Base-by-base conservation (phyloP, 129 eudicot species). In the Arctium lappa region DNA sequence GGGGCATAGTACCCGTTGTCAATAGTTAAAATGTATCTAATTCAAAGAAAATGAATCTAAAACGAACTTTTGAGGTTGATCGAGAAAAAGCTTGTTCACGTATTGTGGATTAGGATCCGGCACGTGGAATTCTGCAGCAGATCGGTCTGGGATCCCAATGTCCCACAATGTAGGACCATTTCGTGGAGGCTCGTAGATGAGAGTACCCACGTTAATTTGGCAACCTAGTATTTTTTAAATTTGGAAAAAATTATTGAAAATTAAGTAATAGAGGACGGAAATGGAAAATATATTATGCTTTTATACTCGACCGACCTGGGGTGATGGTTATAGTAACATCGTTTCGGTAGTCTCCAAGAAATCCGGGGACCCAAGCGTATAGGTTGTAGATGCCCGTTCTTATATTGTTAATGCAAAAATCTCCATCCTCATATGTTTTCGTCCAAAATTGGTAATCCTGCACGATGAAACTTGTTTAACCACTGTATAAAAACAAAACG, bases 361-460 rank as follows among this genome's bases (percentile, higher is more conserved):
- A 90, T 73, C 94, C 94, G 13, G 90, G 89, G 62, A 93, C 90
- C 92, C 91, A 95, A 72, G 92, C 97, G 29, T 89, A 93, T 65
- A 95, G 81, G 84, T 85, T 86, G 70, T 95, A 93, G 86, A 82
- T 79, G 9, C 99, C 97, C 1, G 73, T 22, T 37, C 90, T 91
- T 27, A 95, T 87, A 77, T 84, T 84, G 68, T 73, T 88, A 8
- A 95, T 90, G 76, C 70, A 80, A 75, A 89, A 95, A 78, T 53
- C 75, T 44, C 99, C 99, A 2, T 80, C 36, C 37, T 93, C 93
- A 80, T 90, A 90, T 48, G 97, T 84, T 79, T 66, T 84, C 12
- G 93, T 91, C 99, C 99, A 95, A 78, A 93, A 95, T 75, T 95
- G 99, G 79, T 95, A 95, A 77, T 91, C 92, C 97, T 95, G 86